Conservation (phyloP, 345 rosid genomes). For the Brassica incana region DNA sequence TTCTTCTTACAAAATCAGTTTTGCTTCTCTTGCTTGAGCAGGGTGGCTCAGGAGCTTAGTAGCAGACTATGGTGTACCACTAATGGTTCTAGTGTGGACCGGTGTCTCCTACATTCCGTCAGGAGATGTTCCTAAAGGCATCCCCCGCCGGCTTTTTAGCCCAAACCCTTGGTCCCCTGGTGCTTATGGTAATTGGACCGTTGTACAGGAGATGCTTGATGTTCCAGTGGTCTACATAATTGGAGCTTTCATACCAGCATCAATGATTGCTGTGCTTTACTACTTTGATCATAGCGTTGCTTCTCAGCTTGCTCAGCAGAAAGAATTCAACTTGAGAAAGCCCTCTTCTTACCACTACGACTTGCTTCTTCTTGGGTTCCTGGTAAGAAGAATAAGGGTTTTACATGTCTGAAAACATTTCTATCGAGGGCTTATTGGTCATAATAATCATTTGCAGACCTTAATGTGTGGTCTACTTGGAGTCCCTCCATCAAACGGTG, state of each 20-base stretch:
- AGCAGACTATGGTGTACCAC: background rate
- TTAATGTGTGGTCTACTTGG: background rate
- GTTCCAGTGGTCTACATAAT: conserved; percentile 83
- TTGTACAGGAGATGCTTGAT: conserved; percentile 68
- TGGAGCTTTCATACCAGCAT: conserved; percentile 84
- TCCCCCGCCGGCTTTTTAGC: conserved; percentile 88
- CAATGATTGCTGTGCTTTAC: background rate
- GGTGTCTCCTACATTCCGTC: conserved; percentile 80
- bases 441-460: conserved; percentile 24
- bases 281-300: background rate
- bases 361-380: background rate
- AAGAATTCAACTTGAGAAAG: background rate
- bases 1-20: conserved; percentile 9
- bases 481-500: background rate
- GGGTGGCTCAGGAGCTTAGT: conserved; percentile 44
- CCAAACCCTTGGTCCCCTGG: conserved; percentile 98
- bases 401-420: background rate
- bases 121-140: conserved; percentile 74
- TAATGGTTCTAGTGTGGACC: conserved; percentile 92
- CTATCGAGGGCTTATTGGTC: background rate
- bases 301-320: background rate
- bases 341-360: background rate
- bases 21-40: conserved; percentile 26
- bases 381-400: background rate
- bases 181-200: conserved; percentile 88